Percentiles rank a stretch among this genome's conserved stretches.
Evolutionary conservation across 2,329 filamentous ascomycete species (phyloP).

Genomic region (Tolypocladium inflatum): DNA sequence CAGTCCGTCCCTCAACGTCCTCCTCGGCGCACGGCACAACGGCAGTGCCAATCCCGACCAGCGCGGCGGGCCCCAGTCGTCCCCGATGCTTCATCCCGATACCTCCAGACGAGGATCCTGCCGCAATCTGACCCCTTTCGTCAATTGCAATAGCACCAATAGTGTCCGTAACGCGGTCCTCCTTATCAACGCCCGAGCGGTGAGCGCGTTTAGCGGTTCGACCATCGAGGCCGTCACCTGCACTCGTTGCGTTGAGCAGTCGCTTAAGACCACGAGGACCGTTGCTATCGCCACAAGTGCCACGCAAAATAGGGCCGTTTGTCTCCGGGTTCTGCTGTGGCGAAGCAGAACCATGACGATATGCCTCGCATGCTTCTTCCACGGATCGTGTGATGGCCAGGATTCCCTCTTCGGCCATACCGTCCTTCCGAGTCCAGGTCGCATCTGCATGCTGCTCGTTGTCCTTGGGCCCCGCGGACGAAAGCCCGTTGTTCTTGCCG

Average conservation of each 20-base stretch:
- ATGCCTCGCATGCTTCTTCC: background rate
- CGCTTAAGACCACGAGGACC: conserved; percentile 25
- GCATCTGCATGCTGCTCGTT: background rate
- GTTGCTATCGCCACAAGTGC: conserved; percentile 2
- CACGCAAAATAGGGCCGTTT: background rate
- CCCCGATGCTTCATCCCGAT: conserved; percentile 98
- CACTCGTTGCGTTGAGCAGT: conserved; percentile 9
- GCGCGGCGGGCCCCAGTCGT: conserved; percentile 81
- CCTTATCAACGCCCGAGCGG: conserved; percentile 19
- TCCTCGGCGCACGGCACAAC: conserved; percentile 69
- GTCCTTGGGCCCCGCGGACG: background rate
- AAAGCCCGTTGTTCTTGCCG: background rate
- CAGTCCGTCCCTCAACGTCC: conserved; percentile 59
- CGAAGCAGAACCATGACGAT: conserved; percentile 10
- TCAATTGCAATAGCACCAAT: conserved; percentile 95
- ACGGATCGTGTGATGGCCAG: background rate
- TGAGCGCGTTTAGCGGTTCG: conserved; percentile 10
- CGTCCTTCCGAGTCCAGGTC: background rate
- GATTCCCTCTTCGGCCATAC: background rate
- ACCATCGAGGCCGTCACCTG: conserved; percentile 1
- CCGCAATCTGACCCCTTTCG: conserved; percentile 75
- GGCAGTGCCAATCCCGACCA: conserved; percentile 84
- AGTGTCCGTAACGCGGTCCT: conserved; percentile 75
- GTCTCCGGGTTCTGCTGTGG: conserved; percentile 5
- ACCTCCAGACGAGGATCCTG: conserved; percentile 89